Evolutionary conservation across 2,329 filamentous ascomycete genomes (phyloP), one percentile per base, ranked within the genome.

Genomic region (Lachnellula hyalina): DNA sequence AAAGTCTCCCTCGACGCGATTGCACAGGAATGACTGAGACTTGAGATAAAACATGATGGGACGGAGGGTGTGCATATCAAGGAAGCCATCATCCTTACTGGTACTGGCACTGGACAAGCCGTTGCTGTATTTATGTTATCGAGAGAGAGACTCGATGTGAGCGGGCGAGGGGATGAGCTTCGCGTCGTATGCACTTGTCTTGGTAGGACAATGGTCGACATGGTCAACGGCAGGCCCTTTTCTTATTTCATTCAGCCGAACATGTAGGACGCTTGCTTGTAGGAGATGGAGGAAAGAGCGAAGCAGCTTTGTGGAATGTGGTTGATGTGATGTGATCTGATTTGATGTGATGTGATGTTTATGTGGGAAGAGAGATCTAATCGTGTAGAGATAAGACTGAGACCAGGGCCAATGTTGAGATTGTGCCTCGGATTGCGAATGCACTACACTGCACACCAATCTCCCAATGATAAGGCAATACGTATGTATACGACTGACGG

Each of bases 21-120:
- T 32, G 28, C 28, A 32, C 28, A 32, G 2, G 28, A 11, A 9
- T 9, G 28, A 32, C 28, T 32, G 28, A 4, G 28, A 11, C 28
- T 32, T 11, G 28, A 32, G 28, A 32, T 32, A 9, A 32, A 32
- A 32, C 28, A 32, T 32, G 8, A 25, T 25, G 8, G 28, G 28
- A 11, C 28, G 2, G 2, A 4, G 28, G 11, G 28, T 4, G 28
- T 32, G 28, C 2, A 11, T 32, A 11, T 32, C 9, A 11, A 32
- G 4, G 28, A 32, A 32, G 28, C 28, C 28, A 32, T 32, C 12
- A 40, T 96, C 96, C 9, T 32, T 32, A 32, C 28, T 4, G 91
- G 90, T 23, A 94, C 77, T 6, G 87, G 75, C 17, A 82, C 81
- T 6, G 80, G 77, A 47, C 77, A 79, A 63, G 78, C 73, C 49